Evolutionary conservation across 768 basidiomycete species (phyloP), one percentile per base, ranked within the genome.

Genomic region (Phylloporus rhodoxanthus): DNA sequence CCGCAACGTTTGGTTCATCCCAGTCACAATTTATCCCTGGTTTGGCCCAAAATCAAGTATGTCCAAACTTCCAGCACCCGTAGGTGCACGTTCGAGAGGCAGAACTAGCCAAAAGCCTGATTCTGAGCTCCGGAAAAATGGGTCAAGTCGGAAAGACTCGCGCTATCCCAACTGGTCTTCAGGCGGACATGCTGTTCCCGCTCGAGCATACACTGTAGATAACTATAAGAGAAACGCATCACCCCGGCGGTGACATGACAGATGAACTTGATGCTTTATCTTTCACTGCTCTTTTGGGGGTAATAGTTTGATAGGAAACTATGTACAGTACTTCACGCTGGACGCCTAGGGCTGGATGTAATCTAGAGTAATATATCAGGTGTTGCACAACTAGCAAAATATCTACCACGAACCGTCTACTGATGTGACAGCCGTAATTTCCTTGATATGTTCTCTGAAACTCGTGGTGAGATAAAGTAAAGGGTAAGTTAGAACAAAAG

Each of bases 1-100:
- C 63, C 68, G 65, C 45, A 62, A 67, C 20, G 83, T 87, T 72
- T 88, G 86, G 87, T 70, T 79, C 53, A 75, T 73, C 8, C 81
- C 87, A 8, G 82, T 85, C 45, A 84, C 87, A 2, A 75, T 75
- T 13, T 85, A 80, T 63, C 79, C 84, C 45, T 87, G 85, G 86
- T 86, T 87, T 67, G 74, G 76, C 33, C 70, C 75, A 50, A 69
- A 54, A 34, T 57, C 61, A 10, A 55, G 17, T 10, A 57, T 66
- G 58, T 60, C 68, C 46, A 73, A 74, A 53, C 68, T 77, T 43
- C 75, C 76, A 0, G 60, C 63, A 9, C 76, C 76, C 17, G 68
- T 72, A 40, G 70, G 67, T 36, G 46, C 66, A 43, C 71, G 70
- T 37, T 66, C 72, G 30, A 64, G 64, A 55, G 68, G 66, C 56